These are phyloP conservation scores for Magnusiomyces magnusii DNA, from an alignment of 1,139 yeast genomes.

Conservation along the genomic window DNA sequence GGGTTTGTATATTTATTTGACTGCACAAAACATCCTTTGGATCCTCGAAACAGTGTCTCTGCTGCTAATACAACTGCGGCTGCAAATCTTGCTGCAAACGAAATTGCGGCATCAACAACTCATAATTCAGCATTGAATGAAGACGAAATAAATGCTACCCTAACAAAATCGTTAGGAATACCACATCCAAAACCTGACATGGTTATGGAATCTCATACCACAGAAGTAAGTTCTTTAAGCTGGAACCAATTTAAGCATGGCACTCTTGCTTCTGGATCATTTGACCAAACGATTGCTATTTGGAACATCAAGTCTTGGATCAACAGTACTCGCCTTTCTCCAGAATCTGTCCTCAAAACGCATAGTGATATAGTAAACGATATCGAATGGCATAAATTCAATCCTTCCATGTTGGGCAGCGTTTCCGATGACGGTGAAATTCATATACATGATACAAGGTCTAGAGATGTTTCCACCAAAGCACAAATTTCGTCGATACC, in stretches of 20 bases:
- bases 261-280: conserved; percentile 55
- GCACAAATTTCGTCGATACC: conserved; percentile 6
- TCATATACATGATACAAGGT: conserved; percentile 63
- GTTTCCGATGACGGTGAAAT: conserved; percentile 69
- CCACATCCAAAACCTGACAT: conserved; percentile 22
- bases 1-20: conserved; percentile 68
- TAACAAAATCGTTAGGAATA: neutral
- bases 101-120: neutral
- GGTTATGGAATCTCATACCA: conserved; percentile 49
- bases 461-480: conserved; percentile 8
- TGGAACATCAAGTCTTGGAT: conserved; percentile 45
- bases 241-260: conserved; percentile 41
- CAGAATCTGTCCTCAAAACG: conserved; percentile 23
- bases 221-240: conserved; percentile 64
- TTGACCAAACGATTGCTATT: conserved; percentile 58
- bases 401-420: conserved; percentile 55
- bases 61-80: neutral
- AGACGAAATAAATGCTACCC: neutral
- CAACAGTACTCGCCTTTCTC: conserved; percentile 11
- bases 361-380: conserved; percentile 35
- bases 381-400: conserved; percentile 40
- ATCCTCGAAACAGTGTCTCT: conserved; percentile 25
- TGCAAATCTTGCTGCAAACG: neutral
- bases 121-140: neutral
- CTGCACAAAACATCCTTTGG: conserved; percentile 39